Conservation (phyloP, 2,329 filamentous ascomycete species). For the Fusarium verrucosum region DNA sequence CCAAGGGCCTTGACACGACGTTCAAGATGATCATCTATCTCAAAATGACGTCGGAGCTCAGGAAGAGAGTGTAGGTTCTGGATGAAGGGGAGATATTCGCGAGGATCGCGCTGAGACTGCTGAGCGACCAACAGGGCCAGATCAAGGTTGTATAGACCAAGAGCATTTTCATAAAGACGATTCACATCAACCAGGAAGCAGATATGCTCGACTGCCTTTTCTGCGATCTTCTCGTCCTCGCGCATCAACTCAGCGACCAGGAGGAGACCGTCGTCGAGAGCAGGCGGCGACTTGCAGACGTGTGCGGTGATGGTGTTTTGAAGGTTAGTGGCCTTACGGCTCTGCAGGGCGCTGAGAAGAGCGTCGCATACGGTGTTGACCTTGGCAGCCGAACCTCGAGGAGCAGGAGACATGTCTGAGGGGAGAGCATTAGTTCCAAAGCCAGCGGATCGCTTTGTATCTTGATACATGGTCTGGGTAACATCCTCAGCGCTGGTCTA, state of each 20-base stretch:
- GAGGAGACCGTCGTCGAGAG: constrained; percentile 82
- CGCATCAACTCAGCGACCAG: constrained; percentile 80
- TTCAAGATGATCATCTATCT: constrained; percentile 87
- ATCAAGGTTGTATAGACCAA: constrained; percentile 92
- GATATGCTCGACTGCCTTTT: constrained; percentile 93
- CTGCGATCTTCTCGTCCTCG: constrained; percentile 75
- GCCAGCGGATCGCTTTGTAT: constrained; percentile 68
- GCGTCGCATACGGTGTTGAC: constrained; percentile 90
- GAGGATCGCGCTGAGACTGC: constrained; percentile 92
- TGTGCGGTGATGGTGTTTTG: constrained; percentile 96
- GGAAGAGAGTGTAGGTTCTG: constrained; percentile 83
- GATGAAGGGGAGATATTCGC: constrained; percentile 95
- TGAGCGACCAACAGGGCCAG: constrained; percentile 91
- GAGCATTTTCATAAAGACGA: constrained; percentile 85
- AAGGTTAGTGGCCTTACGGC: constrained; percentile 70
- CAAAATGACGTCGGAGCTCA: constrained; percentile 76
- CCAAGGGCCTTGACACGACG: constrained; percentile 79
- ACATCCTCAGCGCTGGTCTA: constrained; percentile 82
- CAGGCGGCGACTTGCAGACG: constrained; percentile 91
- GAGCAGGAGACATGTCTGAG: constrained; percentile 20
- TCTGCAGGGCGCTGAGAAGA: constrained; percentile 73
- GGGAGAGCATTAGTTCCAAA: constrained; percentile 3
- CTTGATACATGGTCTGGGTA: constrained; percentile 89
- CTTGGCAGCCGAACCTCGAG: constrained; percentile 60
- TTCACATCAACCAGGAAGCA: constrained; percentile 97